These are phyloP conservation scores for Candida namnaoensis DNA, from an alignment of 805 yeast genomes.

Conservation along the genomic window DNA sequence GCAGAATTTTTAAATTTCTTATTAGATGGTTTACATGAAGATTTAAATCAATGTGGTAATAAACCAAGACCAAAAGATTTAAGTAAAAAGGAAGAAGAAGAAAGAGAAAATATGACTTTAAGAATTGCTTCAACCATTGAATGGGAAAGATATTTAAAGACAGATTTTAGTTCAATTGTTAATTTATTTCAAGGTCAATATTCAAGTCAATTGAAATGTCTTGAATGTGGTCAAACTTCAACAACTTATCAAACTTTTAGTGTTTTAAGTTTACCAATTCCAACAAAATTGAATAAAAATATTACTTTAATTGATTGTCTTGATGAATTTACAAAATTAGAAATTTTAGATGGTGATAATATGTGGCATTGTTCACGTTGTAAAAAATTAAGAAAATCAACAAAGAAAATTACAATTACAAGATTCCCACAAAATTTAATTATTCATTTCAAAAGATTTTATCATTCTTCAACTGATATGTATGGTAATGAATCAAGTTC, in stretches of 20 bases:
- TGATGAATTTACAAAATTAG: constrained; percentile 68
- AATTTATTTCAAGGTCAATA: constrained; percentile 87
- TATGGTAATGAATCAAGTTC: constrained; percentile 12
- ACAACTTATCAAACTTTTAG: constrained; percentile 84
- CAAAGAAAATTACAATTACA: constrained; percentile 65
- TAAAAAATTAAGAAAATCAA: constrained; percentile 49
- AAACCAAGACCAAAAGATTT: constrained; percentile 48
- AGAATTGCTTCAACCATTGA: constrained; percentile 81
- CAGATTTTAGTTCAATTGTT: constrained; percentile 73
- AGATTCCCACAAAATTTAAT: constrained; percentile 72
- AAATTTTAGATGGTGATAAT: constrained; percentile 66
- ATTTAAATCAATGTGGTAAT: constrained; percentile 59
- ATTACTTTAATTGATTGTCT: constrained; percentile 54
- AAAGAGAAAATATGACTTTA: constrained; percentile 64
- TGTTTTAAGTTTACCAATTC: constrained; percentile 73
- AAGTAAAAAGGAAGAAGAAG: constrained; percentile 61
- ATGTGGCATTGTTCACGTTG: constrained; percentile 83
- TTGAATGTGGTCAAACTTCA: constrained; percentile 65
- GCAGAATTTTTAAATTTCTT: constrained; percentile 73
- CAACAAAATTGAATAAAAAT: constrained; percentile 26
- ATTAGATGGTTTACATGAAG: constrained; percentile 76
- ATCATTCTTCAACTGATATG: constrained; percentile 17
- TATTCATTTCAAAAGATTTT: constrained; percentile 81
- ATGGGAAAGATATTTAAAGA: constrained; percentile 81
- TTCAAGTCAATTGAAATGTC: constrained; percentile 67